Conservation (phyloP, 2,329 filamentous ascomycete genomes). For the Hymenoscyphus fraxineus region DNA sequence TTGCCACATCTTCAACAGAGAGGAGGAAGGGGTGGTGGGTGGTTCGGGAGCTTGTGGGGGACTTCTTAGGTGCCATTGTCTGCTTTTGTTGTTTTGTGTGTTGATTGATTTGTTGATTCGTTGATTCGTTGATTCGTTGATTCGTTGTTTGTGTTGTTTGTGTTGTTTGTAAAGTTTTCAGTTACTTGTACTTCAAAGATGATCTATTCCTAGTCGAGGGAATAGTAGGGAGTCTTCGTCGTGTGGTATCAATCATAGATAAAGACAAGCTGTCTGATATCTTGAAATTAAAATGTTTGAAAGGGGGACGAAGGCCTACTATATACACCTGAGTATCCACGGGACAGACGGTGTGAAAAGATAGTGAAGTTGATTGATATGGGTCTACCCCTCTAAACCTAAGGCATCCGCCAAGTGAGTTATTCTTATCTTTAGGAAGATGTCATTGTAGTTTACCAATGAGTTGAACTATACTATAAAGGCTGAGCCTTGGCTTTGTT, state of each 20-base stretch:
- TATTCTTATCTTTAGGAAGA: not conserved
- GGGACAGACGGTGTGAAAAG: not conserved
- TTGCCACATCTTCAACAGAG: constrained; percentile 57
- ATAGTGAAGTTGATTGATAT: not conserved
- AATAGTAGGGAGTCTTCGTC: constrained; percentile 31
- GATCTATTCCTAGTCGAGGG: constrained; percentile 33
- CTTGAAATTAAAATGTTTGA: not conserved
- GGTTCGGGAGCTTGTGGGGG: constrained; percentile 11
- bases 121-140: not conserved
- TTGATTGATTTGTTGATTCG: not conserved
- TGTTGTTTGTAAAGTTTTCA: not conserved
- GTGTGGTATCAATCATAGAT: constrained; percentile 10
- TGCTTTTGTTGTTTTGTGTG: not conserved
- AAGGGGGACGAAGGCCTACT: not conserved
- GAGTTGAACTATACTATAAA: not conserved
- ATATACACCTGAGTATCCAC: not conserved
- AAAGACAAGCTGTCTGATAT: not conserved
- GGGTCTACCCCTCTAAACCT: not conserved
- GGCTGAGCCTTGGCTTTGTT: not conserved
- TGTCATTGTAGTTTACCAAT: not conserved
- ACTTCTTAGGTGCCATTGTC: constrained; percentile 22
- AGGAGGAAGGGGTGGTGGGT: constrained; percentile 58
- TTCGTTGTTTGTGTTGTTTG: not conserved
- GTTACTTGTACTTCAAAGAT: constrained; percentile 6
- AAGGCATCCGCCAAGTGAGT: not conserved